phyloP scores from a whole-genome alignment of 176 grass and related monocot species.

The Oryza coarctata region DNA sequence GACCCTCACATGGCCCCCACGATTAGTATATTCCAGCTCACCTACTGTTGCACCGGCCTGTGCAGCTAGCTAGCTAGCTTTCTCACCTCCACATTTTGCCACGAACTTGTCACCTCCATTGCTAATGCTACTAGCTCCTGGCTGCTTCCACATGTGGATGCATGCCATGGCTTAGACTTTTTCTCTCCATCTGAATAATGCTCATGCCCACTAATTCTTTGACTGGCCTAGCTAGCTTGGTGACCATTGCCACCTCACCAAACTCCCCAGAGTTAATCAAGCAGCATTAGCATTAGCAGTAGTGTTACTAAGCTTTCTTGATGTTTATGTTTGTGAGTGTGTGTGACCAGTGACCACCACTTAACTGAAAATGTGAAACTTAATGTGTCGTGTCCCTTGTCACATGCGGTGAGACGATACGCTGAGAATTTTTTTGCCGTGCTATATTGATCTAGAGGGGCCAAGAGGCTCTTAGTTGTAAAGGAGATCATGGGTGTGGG shows the following conservation, averaged over 20 bases:
- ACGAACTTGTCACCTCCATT: constrained; percentile 4
- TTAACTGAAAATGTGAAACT: constrained; percentile 25
- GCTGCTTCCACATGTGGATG: constrained; percentile 17
- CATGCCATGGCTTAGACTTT: not conserved
- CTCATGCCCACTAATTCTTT: constrained; percentile 15
- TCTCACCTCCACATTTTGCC: constrained; percentile 25
- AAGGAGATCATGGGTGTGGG: constrained; percentile 14
- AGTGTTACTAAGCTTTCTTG: constrained; percentile 9
- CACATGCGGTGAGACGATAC: constrained; percentile 35
- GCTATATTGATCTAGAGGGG: not conserved
- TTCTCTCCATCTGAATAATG: not conserved
- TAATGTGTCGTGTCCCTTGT: constrained; percentile 22
- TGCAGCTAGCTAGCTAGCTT: not conserved
- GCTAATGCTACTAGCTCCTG: not conserved
- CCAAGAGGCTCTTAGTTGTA: constrained; percentile 42
- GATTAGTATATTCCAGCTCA: constrained; percentile 35
- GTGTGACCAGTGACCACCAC: constrained; percentile 42
- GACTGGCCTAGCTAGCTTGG: not conserved
- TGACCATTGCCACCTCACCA: constrained; percentile 29
- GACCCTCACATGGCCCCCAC: constrained; percentile 29
- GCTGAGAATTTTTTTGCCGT: constrained; percentile 38
- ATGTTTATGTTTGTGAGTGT: not conserved
- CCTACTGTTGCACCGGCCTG: constrained; percentile 2
- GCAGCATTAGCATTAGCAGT: not conserved
- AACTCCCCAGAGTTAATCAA: constrained; percentile 3